Evolutionary conservation across 495 filamentous ascomycete species (phyloP), one percentile per base, ranked within the genome.

Genomic region (Cercophora newfieldiana): DNA sequence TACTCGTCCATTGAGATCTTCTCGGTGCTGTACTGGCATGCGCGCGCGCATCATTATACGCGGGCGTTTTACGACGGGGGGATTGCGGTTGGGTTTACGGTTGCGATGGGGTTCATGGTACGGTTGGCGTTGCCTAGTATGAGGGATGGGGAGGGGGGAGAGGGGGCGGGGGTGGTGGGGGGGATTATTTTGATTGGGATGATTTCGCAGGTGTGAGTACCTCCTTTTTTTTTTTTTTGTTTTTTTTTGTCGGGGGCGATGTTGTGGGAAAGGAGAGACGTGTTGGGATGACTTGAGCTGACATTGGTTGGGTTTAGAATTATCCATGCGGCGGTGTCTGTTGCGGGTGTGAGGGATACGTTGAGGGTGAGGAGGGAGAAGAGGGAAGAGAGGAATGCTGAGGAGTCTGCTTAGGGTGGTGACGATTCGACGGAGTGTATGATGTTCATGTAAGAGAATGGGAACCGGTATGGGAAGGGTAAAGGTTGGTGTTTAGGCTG

Each of bases 301-400:
- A 60, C 57, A 19, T 29, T 12, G 44, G 57, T 25, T 33, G 3
- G 6, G 29, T 28, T 12, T 33, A 60, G 57, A 6, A 44, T 60
- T 10, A 22, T 60, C 16, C 30, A 60, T 24, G 57, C 29, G 2
- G 57, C 29, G 3, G 18, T 60, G 6, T 44, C 30, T 12, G 29
- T 24, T 25, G 57, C 21, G 30, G 57, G 57, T 47, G 24, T 60
- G n/a, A 60, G 24, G 19, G 57, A 60, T 47, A 19, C 14, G 24
- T n/a, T 60, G 57, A 82, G 7, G 54, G 16, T 57, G 22, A 6
- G 54, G 54, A 31, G 22, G 22, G 25, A 57, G 54, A 57, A 57
- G 28, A 57, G 26, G 25, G 54, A 44, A 14, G 37, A 44, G 18
- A n/a, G n/a, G n/a, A n/a, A n/a, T n/a, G n/a, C n/a, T n/a, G n/a